phyloP scores from a whole-genome alignment of 2,329 filamentous ascomycete species.

The Akanthomyces uredinophilus region DNA sequence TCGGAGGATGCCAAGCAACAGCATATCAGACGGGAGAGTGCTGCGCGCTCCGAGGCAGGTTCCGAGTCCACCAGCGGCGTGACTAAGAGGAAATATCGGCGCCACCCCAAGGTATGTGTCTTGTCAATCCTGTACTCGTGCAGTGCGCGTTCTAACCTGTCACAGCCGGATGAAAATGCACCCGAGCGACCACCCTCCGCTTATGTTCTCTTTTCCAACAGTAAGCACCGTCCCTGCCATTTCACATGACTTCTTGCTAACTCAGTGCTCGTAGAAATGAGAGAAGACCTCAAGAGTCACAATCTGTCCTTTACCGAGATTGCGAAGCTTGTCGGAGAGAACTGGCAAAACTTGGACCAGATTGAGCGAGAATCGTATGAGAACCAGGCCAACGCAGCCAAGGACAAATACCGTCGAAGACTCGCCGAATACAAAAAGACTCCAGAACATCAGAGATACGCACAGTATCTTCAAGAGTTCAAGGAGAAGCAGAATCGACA shows the following conservation, averaged over 20 bases:
- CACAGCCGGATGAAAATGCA: constrained; percentile 68
- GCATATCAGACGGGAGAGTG: constrained; percentile 42
- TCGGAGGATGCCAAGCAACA: constrained; percentile 53
- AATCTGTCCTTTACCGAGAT: constrained; percentile 79
- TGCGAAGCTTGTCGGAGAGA: constrained; percentile 74
- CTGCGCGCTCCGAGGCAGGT: constrained; percentile 39
- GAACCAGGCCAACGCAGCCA: constrained; percentile 63
- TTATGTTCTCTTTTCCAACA: constrained; percentile 82
- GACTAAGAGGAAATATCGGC: constrained; percentile 68
- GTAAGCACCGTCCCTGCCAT: constrained; percentile 42
- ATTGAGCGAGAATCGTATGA: constrained; percentile 68
- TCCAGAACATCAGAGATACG: constrained; percentile 60
- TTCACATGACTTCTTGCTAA: not conserved
- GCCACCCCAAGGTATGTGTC: constrained; percentile 64
- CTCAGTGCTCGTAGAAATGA: constrained; percentile 51
- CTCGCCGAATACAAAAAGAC: constrained; percentile 75
- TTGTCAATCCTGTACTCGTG: not conserved
- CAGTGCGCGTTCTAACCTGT: constrained; percentile 1
- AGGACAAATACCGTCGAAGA: constrained; percentile 72
- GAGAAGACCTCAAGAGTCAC: constrained; percentile 70
- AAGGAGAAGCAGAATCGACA: constrained; percentile 63
- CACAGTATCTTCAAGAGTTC: constrained; percentile 70
- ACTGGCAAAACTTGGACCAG: constrained; percentile 68
- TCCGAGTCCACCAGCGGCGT: constrained; percentile 37
- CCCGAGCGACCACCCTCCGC: constrained; percentile 76